phyloP scores from a whole-genome alignment of 2,329 filamentous ascomycete genomes.

The Pestalotiopsis sp. region DNA sequence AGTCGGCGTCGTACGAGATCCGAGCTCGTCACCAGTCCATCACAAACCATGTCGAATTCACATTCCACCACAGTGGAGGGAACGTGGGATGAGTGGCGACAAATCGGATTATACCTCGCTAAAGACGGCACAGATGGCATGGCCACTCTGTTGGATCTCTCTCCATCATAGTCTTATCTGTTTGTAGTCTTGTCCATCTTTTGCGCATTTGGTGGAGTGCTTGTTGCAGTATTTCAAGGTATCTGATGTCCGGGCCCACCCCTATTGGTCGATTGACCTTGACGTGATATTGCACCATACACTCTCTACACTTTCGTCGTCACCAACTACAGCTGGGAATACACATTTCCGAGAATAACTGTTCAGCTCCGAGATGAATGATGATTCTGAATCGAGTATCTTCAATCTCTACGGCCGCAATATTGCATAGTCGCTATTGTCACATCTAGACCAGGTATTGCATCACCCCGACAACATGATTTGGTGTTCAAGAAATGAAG shows the following conservation, averaged over 20 bases:
- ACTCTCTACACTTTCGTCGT: neutral
- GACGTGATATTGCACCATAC: slow-evolving; percentile 19
- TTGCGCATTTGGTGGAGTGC: neutral
- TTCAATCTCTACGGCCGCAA: neutral
- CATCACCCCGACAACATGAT: neutral
- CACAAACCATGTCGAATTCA: neutral
- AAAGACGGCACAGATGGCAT: neutral
- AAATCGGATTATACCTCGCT: neutral
- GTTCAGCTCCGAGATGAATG: neutral
- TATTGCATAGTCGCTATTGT: neutral
- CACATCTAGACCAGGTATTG: neutral
- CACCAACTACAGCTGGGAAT: neutral
- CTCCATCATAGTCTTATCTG: neutral
- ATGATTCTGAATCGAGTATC: neutral
- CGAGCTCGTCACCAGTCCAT: neutral
- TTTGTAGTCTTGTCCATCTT: neutral
- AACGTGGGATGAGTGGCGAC: neutral
- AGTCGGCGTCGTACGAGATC: no score
- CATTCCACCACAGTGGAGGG: neutral
- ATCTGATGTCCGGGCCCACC: neutral
- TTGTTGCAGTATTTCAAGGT: neutral
- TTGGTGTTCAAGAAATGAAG: neutral
- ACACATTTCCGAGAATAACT: neutral
- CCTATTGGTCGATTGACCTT: slow-evolving; percentile 9
- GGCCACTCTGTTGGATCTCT: neutral